phyloP scores from a whole-genome alignment of 1,284 basidiomycete genomes.

The Sphaerobolus stellatus region DNA sequence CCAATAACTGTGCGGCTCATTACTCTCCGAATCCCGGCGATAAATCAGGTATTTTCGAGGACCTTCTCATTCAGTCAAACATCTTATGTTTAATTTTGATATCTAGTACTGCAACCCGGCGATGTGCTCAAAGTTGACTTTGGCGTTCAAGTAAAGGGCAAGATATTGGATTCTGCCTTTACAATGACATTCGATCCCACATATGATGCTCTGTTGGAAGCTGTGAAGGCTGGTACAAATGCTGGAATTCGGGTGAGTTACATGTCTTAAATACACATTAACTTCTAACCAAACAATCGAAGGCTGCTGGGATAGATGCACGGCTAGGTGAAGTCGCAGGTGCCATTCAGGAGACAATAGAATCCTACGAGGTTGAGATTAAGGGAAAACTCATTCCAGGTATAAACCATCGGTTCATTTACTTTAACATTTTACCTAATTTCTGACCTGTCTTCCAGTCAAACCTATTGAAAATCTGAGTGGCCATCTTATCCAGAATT shows the following conservation, averaged over 20 bases:
- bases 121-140: conserved; percentile 97
- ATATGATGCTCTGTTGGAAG: conserved; percentile 86
- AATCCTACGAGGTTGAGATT: conserved; percentile 97
- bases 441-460: conserved; percentile 47
- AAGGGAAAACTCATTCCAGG: conserved; percentile 83
- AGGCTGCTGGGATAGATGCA: conserved; percentile 97
- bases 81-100: conserved; percentile 4
- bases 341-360: conserved; percentile 97
- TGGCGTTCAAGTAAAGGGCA: conserved; percentile 93
- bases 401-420: no score
- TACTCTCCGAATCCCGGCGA: conserved; percentile 62
- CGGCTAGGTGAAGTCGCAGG: conserved; percentile 91
- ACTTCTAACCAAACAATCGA: no score
- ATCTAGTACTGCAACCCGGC: conserved; percentile 69
- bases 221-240: conserved; percentile 92
- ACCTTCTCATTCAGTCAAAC: conserved; percentile 16
- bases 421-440: background rate
- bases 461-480: conserved; percentile 90
- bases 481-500: conserved; percentile 87
- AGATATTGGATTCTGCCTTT: conserved; percentile 95
- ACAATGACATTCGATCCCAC: conserved; percentile 88
- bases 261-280: background rate
- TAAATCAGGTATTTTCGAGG: conserved; percentile 42
- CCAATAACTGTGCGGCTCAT: conserved; percentile 62
- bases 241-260: conserved; percentile 76